Evolutionary conservation across 2,329 filamentous ascomycete species (phyloP).

Genomic region (Chrysoporthe cubensis): DNA sequence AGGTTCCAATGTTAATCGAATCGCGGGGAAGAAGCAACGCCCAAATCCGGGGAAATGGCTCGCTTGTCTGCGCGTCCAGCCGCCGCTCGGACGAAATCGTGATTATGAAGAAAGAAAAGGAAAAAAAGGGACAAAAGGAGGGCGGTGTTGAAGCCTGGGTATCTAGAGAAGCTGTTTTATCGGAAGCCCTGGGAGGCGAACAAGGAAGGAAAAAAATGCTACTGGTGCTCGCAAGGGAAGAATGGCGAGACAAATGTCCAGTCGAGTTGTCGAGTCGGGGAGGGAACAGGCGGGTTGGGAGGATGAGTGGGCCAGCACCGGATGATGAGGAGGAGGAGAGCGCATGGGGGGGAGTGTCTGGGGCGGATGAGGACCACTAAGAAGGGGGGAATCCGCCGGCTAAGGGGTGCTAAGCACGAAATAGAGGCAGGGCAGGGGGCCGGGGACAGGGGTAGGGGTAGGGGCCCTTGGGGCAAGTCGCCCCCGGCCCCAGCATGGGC

Average conservation of each 20-base stretch:
- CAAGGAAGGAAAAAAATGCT: slow-evolving; percentile 1
- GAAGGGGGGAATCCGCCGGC: background rate
- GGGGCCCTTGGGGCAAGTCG: background rate
- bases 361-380: slow-evolving; percentile 14
- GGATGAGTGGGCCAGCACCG: slow-evolving; percentile 22
- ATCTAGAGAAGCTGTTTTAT: background rate
- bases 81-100: slow-evolving; percentile 19
- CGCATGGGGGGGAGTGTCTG: slow-evolving; percentile 19
- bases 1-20: slow-evolving; percentile 18
- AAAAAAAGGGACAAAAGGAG: background rate
- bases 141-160: background rate
- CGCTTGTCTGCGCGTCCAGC: slow-evolving; percentile 3
- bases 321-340: slow-evolving; percentile 27
- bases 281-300: slow-evolving; percentile 8
- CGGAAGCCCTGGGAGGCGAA: background rate
- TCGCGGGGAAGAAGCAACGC: slow-evolving; percentile 26
- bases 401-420: background rate
- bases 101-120: slow-evolving; percentile 1
- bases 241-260: slow-evolving; percentile 15
- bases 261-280: slow-evolving; percentile 16
- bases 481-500: slow-evolving; percentile 9
- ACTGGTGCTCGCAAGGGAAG: slow-evolving; percentile 6
- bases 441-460: slow-evolving; percentile 9
- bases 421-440: slow-evolving; percentile 1
- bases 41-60: slow-evolving; percentile 28